These are phyloP conservation scores for Alternaria postmessia DNA, from an alignment of 2,329 filamentous ascomycete species.

Conservation along the genomic window DNA sequence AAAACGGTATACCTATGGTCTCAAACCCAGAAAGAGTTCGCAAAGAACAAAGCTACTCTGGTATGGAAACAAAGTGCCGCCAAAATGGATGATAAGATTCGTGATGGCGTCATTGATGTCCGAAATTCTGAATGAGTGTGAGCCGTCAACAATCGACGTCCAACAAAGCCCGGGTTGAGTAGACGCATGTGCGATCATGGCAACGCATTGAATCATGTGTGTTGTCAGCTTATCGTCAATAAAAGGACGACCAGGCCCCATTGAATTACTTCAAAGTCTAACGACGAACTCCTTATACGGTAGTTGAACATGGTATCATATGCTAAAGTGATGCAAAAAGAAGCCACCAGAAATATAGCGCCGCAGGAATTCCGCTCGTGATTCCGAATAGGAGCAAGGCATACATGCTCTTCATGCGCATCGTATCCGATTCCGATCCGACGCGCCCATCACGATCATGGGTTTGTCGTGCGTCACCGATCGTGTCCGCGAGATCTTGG, in stretches of 20 bases:
- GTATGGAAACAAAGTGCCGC: no score
- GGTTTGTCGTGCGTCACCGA: neutral
- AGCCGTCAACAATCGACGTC: no score
- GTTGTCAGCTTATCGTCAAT: neutral
- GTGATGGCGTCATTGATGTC: neutral
- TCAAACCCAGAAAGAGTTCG: neutral
- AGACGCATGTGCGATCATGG: neutral
- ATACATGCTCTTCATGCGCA: neutral
- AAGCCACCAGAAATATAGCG: neutral
- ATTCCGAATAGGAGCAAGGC: neutral
- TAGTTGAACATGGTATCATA: conserved; percentile 4
- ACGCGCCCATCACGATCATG: neutral
- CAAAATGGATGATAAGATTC: neutral
- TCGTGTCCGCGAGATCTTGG: neutral
- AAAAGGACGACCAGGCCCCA: neutral
- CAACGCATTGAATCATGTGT: neutral
- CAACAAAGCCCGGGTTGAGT: neutral
- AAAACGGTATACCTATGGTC: neutral
- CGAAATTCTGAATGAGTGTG: neutral
- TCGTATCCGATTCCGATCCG: neutral
- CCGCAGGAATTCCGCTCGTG: neutral
- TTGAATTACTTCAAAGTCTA: neutral
- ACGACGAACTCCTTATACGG: conserved; percentile 12
- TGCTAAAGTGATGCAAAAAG: neutral
- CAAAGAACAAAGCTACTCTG: no score